Evolutionary conservation across 2,329 filamentous ascomycete genomes (phyloP).

Genomic region (Xylariaceae sp.): DNA sequence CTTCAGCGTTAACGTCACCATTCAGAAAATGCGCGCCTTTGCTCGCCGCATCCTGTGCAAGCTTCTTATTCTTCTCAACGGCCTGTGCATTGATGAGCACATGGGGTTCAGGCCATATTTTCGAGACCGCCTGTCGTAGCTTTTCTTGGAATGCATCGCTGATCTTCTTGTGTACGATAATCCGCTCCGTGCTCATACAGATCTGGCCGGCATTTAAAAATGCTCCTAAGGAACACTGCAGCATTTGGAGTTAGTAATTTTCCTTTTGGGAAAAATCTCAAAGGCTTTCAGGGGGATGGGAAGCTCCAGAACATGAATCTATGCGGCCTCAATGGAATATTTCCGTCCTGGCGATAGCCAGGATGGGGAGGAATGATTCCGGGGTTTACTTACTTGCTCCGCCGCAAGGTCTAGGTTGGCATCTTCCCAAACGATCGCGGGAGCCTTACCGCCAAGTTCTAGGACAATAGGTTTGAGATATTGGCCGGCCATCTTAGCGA

Average conservation of each 20-base stretch:
- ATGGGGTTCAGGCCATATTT: slow-evolving; percentile 38
- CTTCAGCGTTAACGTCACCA: slow-evolving; percentile 49
- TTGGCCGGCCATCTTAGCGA: slow-evolving; percentile 66
- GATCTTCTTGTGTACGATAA: slow-evolving; percentile 64
- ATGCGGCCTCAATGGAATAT: too few species aligned
- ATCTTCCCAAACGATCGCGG: slow-evolving; percentile 69
- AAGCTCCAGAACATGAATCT: too few species aligned
- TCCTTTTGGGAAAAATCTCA: too few species aligned
- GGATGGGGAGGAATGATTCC: too few species aligned
- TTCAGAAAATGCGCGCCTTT: slow-evolving; percentile 64
- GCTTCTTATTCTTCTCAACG: slow-evolving; percentile 41
- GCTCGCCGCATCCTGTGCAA: slow-evolving; percentile 60
- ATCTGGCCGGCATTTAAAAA: slow-evolving; percentile 70
- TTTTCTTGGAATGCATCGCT: slow-evolving; percentile 55
- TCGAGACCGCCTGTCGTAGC: slow-evolving; percentile 35
- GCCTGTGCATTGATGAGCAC: slow-evolving; percentile 38
- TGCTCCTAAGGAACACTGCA: slow-evolving; percentile 63
- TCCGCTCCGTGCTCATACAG: slow-evolving; percentile 73
- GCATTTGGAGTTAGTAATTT: too few species aligned
- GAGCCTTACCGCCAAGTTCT: slow-evolving; percentile 74
- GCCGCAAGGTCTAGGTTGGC: slow-evolving; percentile 69
- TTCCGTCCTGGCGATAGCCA: too few species aligned
- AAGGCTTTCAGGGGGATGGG: too few species aligned
- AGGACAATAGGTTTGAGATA: slow-evolving; percentile 71
- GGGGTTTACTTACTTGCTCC: too few species aligned